These are phyloP conservation scores for Bipolaris victoriae DNA, from an alignment of 2,329 filamentous ascomycete genomes.

Conservation along the genomic window DNA sequence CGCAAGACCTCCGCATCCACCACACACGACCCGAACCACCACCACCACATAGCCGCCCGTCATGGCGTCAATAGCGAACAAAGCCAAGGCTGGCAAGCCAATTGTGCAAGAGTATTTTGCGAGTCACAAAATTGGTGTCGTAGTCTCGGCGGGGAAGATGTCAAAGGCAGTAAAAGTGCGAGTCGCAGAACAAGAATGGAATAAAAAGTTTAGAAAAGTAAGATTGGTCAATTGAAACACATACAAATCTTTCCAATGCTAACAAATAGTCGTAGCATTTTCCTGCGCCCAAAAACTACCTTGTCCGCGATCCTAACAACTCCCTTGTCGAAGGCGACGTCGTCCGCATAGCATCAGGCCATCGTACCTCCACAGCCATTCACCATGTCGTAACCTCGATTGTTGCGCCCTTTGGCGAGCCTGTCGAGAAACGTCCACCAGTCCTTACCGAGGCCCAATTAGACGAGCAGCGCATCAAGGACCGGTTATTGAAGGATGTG, in stretches of 20 bases:
- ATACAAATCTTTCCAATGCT: constrained; percentile 1
- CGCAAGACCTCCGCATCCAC: constrained; percentile 18
- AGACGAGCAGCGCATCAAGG: constrained; percentile 60
- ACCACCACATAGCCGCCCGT: constrained; percentile 12
- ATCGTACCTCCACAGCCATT: constrained; percentile 69
- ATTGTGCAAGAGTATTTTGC: constrained; percentile 38
- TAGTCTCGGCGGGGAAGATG: constrained; percentile 79
- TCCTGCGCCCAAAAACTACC: constrained; percentile 66
- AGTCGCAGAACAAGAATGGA: constrained; percentile 74
- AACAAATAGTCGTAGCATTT: constrained; percentile 63
- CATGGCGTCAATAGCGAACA: constrained; percentile 33
- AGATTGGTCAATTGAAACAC: constrained; percentile 10
- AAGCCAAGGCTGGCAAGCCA: constrained; percentile 26
- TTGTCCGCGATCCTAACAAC: constrained; percentile 79
- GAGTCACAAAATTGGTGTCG: constrained; percentile 62
- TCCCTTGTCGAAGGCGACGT: constrained; percentile 77
- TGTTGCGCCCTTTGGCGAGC: constrained; percentile 71
- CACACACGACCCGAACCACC: constrained; percentile 11
- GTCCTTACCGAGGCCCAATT: constrained; percentile 70
- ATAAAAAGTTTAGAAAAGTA: constrained; percentile 75
- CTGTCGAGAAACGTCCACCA: constrained; percentile 68
- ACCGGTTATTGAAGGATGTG: constrained; percentile 64
- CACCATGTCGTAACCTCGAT: constrained; percentile 77
- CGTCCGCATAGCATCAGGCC: constrained; percentile 71
- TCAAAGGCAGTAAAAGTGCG: constrained; percentile 79